Evolutionary conservation across 345 rosid species (phyloP).

Genomic region (sweet orange (Citrus sinensis)): DNA sequence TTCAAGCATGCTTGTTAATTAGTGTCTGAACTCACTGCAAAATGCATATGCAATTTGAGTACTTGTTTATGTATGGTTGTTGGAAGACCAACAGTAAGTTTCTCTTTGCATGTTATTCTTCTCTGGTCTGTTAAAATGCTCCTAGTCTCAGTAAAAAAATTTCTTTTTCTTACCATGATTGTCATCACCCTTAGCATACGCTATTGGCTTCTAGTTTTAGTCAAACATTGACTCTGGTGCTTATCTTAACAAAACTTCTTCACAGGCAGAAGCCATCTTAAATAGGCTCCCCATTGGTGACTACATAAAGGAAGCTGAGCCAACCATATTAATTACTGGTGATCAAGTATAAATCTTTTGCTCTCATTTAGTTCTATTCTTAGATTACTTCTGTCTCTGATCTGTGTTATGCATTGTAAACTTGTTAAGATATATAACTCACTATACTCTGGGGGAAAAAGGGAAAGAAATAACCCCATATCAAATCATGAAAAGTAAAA

Average conservation of each 20-base stretch:
- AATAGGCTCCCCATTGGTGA: constrained; percentile 49
- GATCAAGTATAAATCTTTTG: constrained; percentile 69
- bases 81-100: neutral
- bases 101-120: neutral
- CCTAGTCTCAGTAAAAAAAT: neutral
- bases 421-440: neutral
- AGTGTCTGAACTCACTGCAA: neutral
- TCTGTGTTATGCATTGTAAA: constrained; percentile 1
- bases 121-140: neutral
- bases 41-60: neutral
- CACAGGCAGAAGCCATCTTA: constrained; percentile 82
- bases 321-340: constrained; percentile 61
- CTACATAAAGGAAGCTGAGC: constrained; percentile 45
- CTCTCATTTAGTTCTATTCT: constrained; percentile 3
- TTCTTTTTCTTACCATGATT: neutral
- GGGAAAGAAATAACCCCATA: neutral
- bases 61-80: neutral
- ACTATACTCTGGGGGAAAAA: neutral
- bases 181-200: neutral
- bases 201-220: neutral
- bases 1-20: neutral
- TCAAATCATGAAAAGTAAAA: neutral
- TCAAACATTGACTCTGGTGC: constrained; percentile 12
- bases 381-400: neutral
- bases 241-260: constrained; percentile 32